Evolutionary conservation across 2,329 filamentous ascomycete species (phyloP), one percentile per base, ranked within the genome.

Genomic region (Magnaporthiopsis incrustans): DNA sequence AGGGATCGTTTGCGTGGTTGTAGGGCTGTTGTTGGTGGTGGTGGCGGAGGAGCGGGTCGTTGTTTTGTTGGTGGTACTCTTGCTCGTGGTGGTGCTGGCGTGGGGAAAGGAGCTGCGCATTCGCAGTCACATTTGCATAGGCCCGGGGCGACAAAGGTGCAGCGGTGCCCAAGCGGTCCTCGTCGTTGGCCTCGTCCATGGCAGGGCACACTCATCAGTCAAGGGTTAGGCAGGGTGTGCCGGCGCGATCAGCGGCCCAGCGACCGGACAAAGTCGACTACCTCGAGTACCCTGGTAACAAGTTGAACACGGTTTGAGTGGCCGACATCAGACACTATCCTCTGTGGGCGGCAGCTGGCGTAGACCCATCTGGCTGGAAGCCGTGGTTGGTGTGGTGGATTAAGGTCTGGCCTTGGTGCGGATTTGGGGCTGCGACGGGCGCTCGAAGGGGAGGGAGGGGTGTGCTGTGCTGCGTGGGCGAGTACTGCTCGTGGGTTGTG

Each of bases 141-240:
- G 58, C 15, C 11, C 58, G 26, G 61, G 61, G 56, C 56, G 53
- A 68, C 71, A 73, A 71, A 71, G 73, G 66, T 69, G 68, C 65
- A 72, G 72, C 70, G 70, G 69, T 72, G 67, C 69, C 70, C 69
- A 70, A 71, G 71, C 71, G 73, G 72, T 75, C 75, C 72, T 78
- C 76, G 72, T 78, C 76, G 73, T 74, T 75, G 73, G 73, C 76
- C 72, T 73, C 73, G 75, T 82, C 79, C 80, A 82, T 83, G 75
- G 76, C 57, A 56, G 57, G 61, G 61, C 25, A 57, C 33, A 35
- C 33, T 75, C 75, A 75, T 77, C 75, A 76, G 73, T 74, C 66
- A 61, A 53, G 62, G 56, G 60, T 61, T 38, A 61, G 50, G 38
- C 26, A 61, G 44, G 7, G 44, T 22, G 22, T 53, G 44, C 44